These are phyloP conservation scores for Clausena lansium DNA, from an alignment of 345 rosid species.

Conservation along the genomic window DNA sequence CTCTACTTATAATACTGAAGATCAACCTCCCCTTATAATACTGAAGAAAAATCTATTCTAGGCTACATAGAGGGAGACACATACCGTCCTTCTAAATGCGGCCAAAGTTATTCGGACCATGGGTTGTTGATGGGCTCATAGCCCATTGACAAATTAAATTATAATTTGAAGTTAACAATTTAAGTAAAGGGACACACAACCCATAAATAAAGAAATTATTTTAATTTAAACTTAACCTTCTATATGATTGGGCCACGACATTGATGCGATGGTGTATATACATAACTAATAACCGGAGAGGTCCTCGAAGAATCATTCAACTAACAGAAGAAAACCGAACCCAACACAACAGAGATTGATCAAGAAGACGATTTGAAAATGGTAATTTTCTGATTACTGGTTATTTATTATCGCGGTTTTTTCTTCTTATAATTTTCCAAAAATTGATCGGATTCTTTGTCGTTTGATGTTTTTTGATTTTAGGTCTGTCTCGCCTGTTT, in stretches of 20 bases:
- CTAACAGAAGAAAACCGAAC: background rate
- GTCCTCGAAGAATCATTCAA: background rate
- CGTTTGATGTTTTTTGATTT: background rate
- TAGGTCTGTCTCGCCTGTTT: slow-evolving; percentile 90
- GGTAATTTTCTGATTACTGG: slow-evolving; percentile 6
- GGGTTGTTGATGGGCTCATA: too few relatives aligned
- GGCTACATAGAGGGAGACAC: too few relatives aligned
- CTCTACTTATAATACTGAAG: too few relatives aligned
- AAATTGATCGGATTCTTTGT: background rate
- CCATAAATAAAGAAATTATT: too few relatives aligned
- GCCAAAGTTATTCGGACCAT: too few relatives aligned
- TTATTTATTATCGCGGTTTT: background rate
- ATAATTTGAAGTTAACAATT: too few relatives aligned
- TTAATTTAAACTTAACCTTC: too few relatives aligned
- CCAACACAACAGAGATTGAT: background rate
- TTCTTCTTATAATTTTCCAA: background rate
- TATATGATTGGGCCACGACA: background rate
- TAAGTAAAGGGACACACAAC: too few relatives aligned
- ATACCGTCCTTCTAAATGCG: too few relatives aligned
- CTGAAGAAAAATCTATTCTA: too few relatives aligned
- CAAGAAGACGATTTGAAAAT: slow-evolving; percentile 3
- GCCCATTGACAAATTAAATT: too few relatives aligned
- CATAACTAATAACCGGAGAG: background rate
- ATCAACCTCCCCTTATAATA: too few relatives aligned
- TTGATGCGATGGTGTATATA: background rate